Conservation (phyloP, 2,329 filamentous ascomycete genomes). For the Xylariaceae sp. region DNA sequence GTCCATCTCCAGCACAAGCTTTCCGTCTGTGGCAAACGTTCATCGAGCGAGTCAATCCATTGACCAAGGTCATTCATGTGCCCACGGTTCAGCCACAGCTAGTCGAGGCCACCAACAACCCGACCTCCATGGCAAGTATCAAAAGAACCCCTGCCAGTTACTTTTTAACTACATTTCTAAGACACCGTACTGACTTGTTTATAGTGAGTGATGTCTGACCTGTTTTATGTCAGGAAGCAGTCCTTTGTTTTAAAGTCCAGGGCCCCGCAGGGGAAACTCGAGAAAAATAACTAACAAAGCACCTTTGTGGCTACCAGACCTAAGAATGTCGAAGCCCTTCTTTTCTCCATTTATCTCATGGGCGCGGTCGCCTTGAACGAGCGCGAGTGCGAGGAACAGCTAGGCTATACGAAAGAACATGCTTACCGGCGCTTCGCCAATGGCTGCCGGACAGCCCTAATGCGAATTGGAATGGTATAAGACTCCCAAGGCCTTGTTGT, state of each 20-base stretch:
- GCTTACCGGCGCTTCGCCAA: conserved; percentile 51
- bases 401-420: conserved; percentile 49
- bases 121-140: conserved; percentile 55
- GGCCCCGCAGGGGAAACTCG: no score
- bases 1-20: conserved; percentile 64
- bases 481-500: conserved; percentile 30
- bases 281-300: no score
- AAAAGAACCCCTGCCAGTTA: no score
- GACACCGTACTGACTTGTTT: no score
- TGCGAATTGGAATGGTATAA: conserved; percentile 55
- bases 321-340: conserved; percentile 57
- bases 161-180: no score
- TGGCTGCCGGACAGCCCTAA: conserved; percentile 50
- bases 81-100: conserved; percentile 66
- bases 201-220: no score
- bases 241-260: no score
- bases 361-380: conserved; percentile 54
- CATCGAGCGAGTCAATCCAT: conserved; percentile 70
- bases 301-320: no score
- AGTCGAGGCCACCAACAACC: conserved; percentile 58
- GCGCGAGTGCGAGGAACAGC: conserved; percentile 52
- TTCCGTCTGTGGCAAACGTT: conserved; percentile 74
- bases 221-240: no score
- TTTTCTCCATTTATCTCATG: conserved; percentile 65
- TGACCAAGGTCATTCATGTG: conserved; percentile 58